Percentiles rank a stretch among this genome's conserved stretches.
Evolutionary conservation across 208 protist genomes (phyloP).

Genomic region (Leishmania gerbilli): DNA sequence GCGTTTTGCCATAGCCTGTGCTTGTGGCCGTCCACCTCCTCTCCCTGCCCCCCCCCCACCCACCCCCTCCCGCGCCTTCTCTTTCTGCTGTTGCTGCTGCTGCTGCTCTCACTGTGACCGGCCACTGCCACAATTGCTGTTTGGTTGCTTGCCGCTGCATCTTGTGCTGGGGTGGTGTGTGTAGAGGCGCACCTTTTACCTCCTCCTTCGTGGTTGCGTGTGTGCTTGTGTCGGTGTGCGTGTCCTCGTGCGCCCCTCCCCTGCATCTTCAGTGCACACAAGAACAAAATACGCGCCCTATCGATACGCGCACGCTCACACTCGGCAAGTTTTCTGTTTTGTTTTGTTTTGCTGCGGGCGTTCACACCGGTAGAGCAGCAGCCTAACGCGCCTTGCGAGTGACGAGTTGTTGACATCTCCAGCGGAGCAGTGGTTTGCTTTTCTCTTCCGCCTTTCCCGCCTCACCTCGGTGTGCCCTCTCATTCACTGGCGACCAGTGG

Average conservation of each 20-base stretch:
- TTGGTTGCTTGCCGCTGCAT: not conserved
- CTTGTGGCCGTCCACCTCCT: not conserved
- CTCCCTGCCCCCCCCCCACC: not conserved
- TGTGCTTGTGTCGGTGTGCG: not conserved
- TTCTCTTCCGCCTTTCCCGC: not conserved
- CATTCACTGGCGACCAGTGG: not conserved
- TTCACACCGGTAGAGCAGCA: not conserved
- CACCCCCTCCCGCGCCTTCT: not conserved
- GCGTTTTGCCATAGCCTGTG: not conserved
- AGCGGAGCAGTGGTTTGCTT: not conserved
- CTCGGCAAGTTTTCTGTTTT: not conserved
- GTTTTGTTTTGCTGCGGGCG: no score
- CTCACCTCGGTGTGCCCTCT: not conserved
- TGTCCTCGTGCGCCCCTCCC: not conserved
- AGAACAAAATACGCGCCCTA: not conserved
- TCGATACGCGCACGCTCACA: not conserved
- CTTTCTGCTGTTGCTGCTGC: not conserved
- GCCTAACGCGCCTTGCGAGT: not conserved
- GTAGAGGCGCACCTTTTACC: not conserved
- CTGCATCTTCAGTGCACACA: not conserved
- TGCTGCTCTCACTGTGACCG: not conserved
- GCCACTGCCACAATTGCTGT: not conserved
- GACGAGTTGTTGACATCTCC: not conserved
- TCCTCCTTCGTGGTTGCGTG: not conserved
- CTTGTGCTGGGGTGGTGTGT: not conserved